Conservation (phyloP, 495 filamentous ascomycete genomes). For the Bacidia gigantensis region DNA sequence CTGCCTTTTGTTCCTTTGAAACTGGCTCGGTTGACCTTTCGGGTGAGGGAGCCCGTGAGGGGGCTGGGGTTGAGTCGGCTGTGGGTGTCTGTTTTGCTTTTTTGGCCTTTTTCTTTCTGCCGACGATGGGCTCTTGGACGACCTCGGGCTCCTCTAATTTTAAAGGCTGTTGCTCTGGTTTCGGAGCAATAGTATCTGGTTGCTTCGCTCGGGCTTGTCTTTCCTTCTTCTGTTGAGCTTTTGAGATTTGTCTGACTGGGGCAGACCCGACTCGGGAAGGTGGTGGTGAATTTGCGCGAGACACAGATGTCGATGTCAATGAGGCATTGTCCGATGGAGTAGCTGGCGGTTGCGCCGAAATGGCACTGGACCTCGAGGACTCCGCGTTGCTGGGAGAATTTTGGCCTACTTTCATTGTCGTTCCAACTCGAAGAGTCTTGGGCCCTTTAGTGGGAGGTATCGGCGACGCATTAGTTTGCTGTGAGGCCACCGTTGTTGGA, state of each 20-base stretch:
- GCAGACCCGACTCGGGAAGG: conserved; percentile 62
- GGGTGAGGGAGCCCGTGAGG: conserved; percentile 30
- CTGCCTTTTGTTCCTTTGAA: conserved; percentile 21
- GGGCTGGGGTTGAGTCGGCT: conserved; percentile 27
- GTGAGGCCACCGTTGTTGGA: conserved; percentile 34
- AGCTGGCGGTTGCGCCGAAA: conserved; percentile 52
- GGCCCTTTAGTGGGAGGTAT: conserved; percentile 29
- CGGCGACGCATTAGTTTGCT: conserved; percentile 33
- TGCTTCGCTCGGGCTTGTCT: conserved; percentile 48
- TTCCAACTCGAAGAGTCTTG: conserved; percentile 50
- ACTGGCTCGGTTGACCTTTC: conserved; percentile 17
- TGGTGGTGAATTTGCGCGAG: conserved; percentile 79
- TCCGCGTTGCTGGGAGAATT: conserved; percentile 42
- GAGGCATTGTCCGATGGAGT: conserved; percentile 74
- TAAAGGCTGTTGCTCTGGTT: conserved; percentile 40
- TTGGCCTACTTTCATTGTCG: neutral
- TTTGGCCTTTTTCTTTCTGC: conserved; percentile 84
- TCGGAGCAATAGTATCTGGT: conserved; percentile 47
- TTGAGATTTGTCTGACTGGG: conserved; percentile 65
- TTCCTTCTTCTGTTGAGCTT: conserved; percentile 84
- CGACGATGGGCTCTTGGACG: conserved; percentile 69
- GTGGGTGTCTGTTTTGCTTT: conserved; percentile 39
- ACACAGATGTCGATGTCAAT: conserved; percentile 63
- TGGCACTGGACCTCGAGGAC: conserved; percentile 35
- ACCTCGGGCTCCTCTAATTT: conserved; percentile 36